A percentile compares a stretch with the other conserved stretches of the same genome.
These are phyloP conservation scores for Piloderma croceum DNA, from an alignment of 768 basidiomycete species.

Conservation along the genomic window DNA sequence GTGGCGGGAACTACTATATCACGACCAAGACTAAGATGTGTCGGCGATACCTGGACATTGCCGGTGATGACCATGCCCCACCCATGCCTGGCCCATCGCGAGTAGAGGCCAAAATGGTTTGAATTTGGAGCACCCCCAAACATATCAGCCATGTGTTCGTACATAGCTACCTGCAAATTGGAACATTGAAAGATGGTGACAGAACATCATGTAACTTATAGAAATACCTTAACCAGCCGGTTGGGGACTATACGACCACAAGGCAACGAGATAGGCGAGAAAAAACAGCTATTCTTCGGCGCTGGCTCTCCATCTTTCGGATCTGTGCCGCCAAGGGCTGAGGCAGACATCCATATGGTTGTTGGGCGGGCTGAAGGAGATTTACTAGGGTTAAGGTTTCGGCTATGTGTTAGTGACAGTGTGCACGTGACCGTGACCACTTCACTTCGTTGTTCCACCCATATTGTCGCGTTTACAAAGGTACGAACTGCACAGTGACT, in stretches of 20 bases:
- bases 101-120: slow-evolving; percentile 60
- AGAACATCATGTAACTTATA: not conserved
- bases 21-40: slow-evolving; percentile 66
- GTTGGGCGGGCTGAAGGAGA: too few relatives aligned
- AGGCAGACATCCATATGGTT: too few relatives aligned
- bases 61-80: slow-evolving; percentile 93
- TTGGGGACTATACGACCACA: slow-evolving; percentile 36
- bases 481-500: too few relatives aligned
- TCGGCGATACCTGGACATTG: slow-evolving; percentile 62
- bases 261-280: slow-evolving; percentile 26
- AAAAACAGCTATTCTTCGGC: too few relatives aligned
- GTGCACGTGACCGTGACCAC: too few relatives aligned
- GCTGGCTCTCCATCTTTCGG: too few relatives aligned
- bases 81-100: slow-evolving; percentile 62
- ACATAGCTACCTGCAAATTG: slow-evolving; percentile 73
- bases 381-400: too few relatives aligned
- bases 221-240: slow-evolving; percentile 47
- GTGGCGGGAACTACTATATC: slow-evolving; percentile 57
- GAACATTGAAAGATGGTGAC: too few relatives aligned
- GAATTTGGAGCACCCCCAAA: slow-evolving; percentile 69
- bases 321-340: too few relatives aligned
- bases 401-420: too few relatives aligned
- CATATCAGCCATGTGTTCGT: slow-evolving; percentile 70
- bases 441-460: too few relatives aligned
- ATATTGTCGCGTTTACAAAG: too few relatives aligned